A percentile compares a stretch with the other conserved stretches of the same genome.
These are phyloP conservation scores for Claviceps monticola DNA, from an alignment of 2,329 filamentous ascomycete species.

Conservation along the genomic window DNA sequence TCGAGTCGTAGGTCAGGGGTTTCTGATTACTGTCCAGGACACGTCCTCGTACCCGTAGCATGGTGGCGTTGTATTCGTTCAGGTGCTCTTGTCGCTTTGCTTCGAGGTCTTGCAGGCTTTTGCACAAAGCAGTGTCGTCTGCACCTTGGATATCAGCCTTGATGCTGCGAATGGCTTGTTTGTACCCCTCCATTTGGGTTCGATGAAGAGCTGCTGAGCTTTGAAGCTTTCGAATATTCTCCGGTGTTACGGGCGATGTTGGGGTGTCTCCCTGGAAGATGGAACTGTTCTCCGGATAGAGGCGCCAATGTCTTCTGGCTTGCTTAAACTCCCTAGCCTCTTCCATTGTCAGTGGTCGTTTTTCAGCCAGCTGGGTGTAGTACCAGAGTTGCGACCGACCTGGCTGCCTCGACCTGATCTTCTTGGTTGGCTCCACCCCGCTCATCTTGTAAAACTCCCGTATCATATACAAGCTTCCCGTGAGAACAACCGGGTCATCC, in stretches of 20 bases:
- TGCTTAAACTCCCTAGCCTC: conserved; percentile 22
- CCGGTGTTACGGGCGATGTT: conserved; percentile 10
- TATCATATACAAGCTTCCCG: conserved; percentile 27
- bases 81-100: conserved; percentile 14
- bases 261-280: conserved; percentile 11
- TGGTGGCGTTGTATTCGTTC: conserved; percentile 12
- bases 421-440: conserved; percentile 15
- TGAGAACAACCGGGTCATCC: conserved; percentile 23
- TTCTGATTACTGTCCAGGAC: conserved; percentile 15
- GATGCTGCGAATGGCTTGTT: conserved; percentile 10
- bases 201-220: conserved; percentile 16
- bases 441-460: conserved; percentile 20
- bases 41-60: conserved; percentile 17
- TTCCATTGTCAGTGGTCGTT: conserved; percentile 18
- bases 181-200: conserved; percentile 17
- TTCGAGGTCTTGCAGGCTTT: conserved; percentile 10
- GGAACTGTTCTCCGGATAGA: conserved; percentile 16
- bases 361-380: conserved; percentile 16
- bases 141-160: conserved; percentile 10
- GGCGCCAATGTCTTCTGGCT: conserved; percentile 18
- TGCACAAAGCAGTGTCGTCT: background rate
- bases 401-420: conserved; percentile 18
- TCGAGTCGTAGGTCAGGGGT: conserved; percentile 13
- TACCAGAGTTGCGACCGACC: conserved; percentile 20
- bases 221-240: conserved; percentile 13